phyloP scores from a whole-genome alignment of 495 filamentous ascomycete genomes.

The Aspergillus wentii region DNA sequence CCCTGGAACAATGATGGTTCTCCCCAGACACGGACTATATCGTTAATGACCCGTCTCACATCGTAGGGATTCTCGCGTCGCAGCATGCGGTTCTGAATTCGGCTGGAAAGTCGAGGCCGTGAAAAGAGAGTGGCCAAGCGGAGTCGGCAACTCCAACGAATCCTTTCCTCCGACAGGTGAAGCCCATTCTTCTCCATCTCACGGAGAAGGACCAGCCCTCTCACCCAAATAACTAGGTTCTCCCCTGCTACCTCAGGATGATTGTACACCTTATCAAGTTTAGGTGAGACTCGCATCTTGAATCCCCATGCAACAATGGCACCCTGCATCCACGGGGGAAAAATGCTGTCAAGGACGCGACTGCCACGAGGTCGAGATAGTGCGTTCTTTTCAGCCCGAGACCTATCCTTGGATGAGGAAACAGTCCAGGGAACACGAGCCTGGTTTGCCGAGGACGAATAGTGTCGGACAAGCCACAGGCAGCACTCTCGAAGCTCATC shows the following conservation, averaged over 20 bases:
- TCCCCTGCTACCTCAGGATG: constrained; percentile 7
- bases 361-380: not conserved
- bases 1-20: constrained; percentile 21
- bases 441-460: constrained; percentile 14
- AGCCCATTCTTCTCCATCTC: constrained; percentile 44
- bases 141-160: constrained; percentile 39
- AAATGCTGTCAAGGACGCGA: constrained; percentile 36
- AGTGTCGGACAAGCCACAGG: constrained; percentile 38
- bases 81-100: constrained; percentile 30
- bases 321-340: constrained; percentile 39
- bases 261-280: constrained; percentile 8
- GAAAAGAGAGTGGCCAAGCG: constrained; percentile 50
- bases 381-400: no score
- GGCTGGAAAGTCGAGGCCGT: constrained; percentile 18
- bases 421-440: not conserved
- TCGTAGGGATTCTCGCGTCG: constrained; percentile 31
- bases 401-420: constrained; percentile 1
- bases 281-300: constrained; percentile 25
- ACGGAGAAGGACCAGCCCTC: constrained; percentile 48
- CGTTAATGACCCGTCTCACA: constrained; percentile 20
- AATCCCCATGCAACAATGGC: constrained; percentile 60
- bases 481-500: constrained; percentile 31
- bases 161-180: constrained; percentile 22
- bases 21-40: constrained; percentile 34
- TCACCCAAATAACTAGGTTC: constrained; percentile 35